Conservation (phyloP, 2,329 filamentous ascomycete species). For the Exophiala calicioides region DNA sequence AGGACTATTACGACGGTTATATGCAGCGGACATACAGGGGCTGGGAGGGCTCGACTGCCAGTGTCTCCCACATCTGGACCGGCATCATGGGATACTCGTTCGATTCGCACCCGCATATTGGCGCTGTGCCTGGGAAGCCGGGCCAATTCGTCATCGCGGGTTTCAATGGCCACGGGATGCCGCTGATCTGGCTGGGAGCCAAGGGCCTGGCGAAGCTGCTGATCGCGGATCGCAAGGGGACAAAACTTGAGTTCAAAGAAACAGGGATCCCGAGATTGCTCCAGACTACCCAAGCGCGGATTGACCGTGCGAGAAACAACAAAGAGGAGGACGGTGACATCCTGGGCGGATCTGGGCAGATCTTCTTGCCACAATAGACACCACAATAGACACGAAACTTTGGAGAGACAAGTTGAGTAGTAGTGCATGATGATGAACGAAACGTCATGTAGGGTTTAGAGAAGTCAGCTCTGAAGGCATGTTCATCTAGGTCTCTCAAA, state of each 20-base stretch:
- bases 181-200: constrained; percentile 52
- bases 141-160: constrained; percentile 59
- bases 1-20: constrained; percentile 42
- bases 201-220: constrained; percentile 61
- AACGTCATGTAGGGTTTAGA: too few species aligned
- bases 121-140: constrained; percentile 45
- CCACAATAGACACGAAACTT: too few species aligned
- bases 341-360: too few species aligned
- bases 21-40: constrained; percentile 40
- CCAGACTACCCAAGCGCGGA: too few species aligned
- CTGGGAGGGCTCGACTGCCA: constrained; percentile 39
- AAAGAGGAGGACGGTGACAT: too few species aligned
- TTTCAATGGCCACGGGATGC: constrained; percentile 69
- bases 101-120: constrained; percentile 55
- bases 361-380: too few species aligned
- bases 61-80: constrained; percentile 39
- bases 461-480: too few species aligned
- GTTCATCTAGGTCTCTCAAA: too few species aligned
- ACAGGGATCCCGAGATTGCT: constrained; percentile 39
- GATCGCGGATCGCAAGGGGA: constrained; percentile 33
- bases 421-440: too few species aligned
- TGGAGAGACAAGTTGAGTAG: too few species aligned
- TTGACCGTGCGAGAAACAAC: too few species aligned
- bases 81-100: constrained; percentile 54
- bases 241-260: constrained; percentile 31